Conservation (phyloP, 495 filamentous ascomycete genomes). For the Amphirosellinia nigrospora region DNA sequence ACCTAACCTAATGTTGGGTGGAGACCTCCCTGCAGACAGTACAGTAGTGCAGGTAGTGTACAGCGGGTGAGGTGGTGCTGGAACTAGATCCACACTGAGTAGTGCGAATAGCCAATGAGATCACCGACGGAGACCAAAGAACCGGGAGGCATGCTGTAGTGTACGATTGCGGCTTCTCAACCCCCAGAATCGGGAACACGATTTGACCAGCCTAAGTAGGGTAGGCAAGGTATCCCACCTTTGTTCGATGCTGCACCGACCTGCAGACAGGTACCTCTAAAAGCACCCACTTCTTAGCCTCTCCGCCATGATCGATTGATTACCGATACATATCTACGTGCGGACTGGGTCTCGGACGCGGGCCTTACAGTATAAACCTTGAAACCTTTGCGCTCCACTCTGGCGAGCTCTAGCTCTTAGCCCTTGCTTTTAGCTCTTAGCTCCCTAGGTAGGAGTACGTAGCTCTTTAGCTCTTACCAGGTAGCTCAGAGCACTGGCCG, state of each 20-base stretch:
- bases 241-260: too few species aligned
- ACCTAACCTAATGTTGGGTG: too few species aligned
- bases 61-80: too few species aligned
- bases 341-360: conserved; percentile 9
- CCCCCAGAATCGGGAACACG: not conserved
- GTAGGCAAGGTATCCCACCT: too few species aligned
- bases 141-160: conserved; percentile 7
- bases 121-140: conserved; percentile 10
- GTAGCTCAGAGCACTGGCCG: conserved; percentile 18
- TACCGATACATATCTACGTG: not conserved
- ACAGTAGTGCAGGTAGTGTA: too few species aligned
- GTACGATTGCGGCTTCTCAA: conserved; percentile 20
- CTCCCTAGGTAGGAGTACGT: too few species aligned
- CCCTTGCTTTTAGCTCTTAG: too few species aligned
- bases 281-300: conserved; percentile 18
- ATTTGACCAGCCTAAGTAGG: not conserved
- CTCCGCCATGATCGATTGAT: not conserved
- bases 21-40: too few species aligned
- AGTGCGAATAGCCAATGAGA: conserved; percentile 11
- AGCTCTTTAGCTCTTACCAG: too few species aligned
- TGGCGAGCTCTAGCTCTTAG: conserved; percentile 10
- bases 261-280: too few species aligned
- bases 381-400: conserved; percentile 14
- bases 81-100: not conserved
- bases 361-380: not conserved